phyloP scores from a whole-genome alignment of 2,329 filamentous ascomycete species.

The Cladophialophora chaetospira region DNA sequence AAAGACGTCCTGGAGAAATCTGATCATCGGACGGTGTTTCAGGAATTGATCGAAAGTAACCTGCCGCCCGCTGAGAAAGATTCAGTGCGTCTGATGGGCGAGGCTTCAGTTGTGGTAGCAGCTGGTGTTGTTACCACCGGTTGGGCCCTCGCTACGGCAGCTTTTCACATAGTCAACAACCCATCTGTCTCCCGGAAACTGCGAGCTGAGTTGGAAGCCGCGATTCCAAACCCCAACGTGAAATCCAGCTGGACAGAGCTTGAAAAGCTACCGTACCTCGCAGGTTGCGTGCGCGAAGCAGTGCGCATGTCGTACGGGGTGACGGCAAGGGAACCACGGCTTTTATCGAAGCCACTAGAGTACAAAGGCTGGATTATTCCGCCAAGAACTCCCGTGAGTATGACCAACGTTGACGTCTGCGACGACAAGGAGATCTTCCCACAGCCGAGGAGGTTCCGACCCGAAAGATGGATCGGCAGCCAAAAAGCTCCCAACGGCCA shows the following conservation, averaged over 20 bases:
- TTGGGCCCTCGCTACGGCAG: constrained; percentile 34
- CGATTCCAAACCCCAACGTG: constrained; percentile 15
- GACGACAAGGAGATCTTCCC: constrained; percentile 37
- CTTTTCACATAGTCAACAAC: constrained; percentile 36
- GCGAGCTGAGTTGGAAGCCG: constrained; percentile 28
- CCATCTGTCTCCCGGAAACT: constrained; percentile 27
- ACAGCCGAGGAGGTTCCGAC: constrained; percentile 33
- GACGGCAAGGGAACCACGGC: constrained; percentile 31
- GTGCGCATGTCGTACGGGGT: constrained; percentile 45
- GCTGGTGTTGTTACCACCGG: constrained; percentile 41
- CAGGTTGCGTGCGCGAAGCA: constrained; percentile 43
- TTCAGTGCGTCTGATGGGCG: constrained; percentile 36
- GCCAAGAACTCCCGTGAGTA: constrained; percentile 34
- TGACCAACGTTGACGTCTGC: constrained; percentile 32
- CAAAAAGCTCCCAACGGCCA: constrained; percentile 16
- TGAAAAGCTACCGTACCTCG: constrained; percentile 48
- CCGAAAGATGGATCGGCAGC: constrained; percentile 37
- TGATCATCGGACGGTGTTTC: constrained; percentile 34
- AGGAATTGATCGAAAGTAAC: constrained; percentile 36
- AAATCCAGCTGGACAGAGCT: constrained; percentile 35
- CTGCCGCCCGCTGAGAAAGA: constrained; percentile 40
- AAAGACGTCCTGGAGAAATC: constrained; percentile 4
- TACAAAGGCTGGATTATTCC: constrained; percentile 38
- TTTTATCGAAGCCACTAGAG: constrained; percentile 14
- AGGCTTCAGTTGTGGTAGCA: constrained; percentile 36